Evolutionary conservation across 2,329 filamentous ascomycete genomes (phyloP), one percentile per base, ranked within the genome.

Genomic region (Lachnellula hyalina): DNA sequence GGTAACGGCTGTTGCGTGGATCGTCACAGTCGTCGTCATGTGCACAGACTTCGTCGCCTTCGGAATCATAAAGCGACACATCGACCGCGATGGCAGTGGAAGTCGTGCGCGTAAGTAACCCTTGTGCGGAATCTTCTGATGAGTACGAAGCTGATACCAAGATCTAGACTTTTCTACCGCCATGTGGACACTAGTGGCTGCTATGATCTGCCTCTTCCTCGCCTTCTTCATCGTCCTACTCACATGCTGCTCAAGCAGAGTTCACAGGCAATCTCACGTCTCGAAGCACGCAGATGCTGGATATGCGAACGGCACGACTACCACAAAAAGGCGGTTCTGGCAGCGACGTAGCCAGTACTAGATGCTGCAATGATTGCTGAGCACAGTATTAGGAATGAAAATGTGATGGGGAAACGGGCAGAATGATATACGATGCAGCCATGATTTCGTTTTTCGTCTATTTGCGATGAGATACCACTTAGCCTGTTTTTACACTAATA

Each of bases 21-120:
- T 81, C 49, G 61, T 79, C 47, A 75, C 76, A 3, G 53, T 77
- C 11, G 71, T 79, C 36, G 75, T 73, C 1, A 72, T 81, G 63
- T 72, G 76, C 42, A 77, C 77, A 61, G 83, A 86, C 71, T 85
- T 84, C 67, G 79, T 77, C 45, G 65, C 77, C 38, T 83, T 85
- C 59, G 73, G 73, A 54, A 73, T 84, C 48, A 66, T 86, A 62
- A 74, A 73, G 66, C 70, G 73, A 61, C 74, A 80, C 56, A 72
- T 84, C 67, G 83, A 83, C 67, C 65, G 72, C 44, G 67, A 74
- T 53, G 67, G 65, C 46, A 66, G 56, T 8, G 70, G 67, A 57
- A 71, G 68, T 58, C 67, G 63, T 17, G 83, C 83, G 21, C 65
- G 38, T 19, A 32, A 32, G 28, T 9, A 35, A 52, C n/a, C 49